These are phyloP conservation scores for Hymenotorrendiella dingleyae DNA, from an alignment of 2,329 filamentous ascomycete genomes.

Conservation along the genomic window DNA sequence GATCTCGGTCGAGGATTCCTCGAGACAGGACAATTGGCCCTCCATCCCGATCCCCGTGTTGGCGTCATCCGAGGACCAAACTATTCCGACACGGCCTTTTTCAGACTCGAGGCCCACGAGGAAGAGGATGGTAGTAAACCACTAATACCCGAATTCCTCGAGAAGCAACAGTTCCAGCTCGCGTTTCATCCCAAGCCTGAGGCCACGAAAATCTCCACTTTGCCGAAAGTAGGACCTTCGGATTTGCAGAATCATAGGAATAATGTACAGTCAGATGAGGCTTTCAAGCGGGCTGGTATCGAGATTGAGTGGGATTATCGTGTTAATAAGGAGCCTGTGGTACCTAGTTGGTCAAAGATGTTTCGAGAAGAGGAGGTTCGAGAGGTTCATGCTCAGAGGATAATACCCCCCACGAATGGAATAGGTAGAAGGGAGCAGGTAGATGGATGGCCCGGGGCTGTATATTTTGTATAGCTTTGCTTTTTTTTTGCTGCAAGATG, in stretches of 20 bases:
- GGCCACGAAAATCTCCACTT: neutral
- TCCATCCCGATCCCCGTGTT: slow-evolving; percentile 41
- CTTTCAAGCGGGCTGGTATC: slow-evolving; percentile 5
- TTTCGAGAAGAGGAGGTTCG: too few relatives aligned
- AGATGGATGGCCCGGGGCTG: too few relatives aligned
- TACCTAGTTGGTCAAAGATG: too few relatives aligned
- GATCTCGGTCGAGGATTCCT: slow-evolving; percentile 34
- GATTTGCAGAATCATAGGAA: neutral
- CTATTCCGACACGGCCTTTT: slow-evolving; percentile 43
- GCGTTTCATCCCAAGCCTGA: slow-evolving; percentile 14
- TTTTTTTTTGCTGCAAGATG: too few relatives aligned
- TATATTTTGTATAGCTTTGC: too few relatives aligned
- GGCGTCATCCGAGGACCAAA: slow-evolving; percentile 51
- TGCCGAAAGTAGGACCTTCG: slow-evolving; percentile 4
- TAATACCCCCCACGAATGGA: too few relatives aligned
- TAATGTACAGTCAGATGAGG: slow-evolving; percentile 13
- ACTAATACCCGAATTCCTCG: slow-evolving; percentile 40
- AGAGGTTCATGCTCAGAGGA: too few relatives aligned
- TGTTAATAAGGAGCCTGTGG: slow-evolving; percentile 9
- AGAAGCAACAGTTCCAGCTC: slow-evolving; percentile 38
- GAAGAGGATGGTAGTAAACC: slow-evolving; percentile 38
- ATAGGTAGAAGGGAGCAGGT: too few relatives aligned
- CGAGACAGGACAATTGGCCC: slow-evolving; percentile 34
- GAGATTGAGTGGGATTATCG: slow-evolving; percentile 9
- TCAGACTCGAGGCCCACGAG: slow-evolving; percentile 43